A percentile compares a stretch with the other conserved stretches of the same genome.
Evolutionary conservation across 495 filamentous ascomycete species (phyloP).

Genomic region (Trichoderma erinaceum): DNA sequence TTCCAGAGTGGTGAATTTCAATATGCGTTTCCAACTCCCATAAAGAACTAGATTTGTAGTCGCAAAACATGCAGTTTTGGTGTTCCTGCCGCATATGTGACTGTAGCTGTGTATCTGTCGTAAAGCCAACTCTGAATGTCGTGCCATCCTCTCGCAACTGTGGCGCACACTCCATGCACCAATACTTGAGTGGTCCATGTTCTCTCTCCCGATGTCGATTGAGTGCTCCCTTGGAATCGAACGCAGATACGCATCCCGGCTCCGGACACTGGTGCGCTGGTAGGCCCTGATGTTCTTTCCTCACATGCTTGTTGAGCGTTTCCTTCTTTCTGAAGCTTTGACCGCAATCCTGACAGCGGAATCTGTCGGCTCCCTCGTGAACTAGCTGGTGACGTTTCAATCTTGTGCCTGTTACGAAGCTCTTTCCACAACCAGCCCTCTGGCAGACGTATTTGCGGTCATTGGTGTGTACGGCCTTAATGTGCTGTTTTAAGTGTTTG

Average conservation of each 20-base stretch:
- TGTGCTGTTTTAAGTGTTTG: conserved; percentile 76
- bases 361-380: conserved; percentile 63
- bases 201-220: conserved; percentile 62
- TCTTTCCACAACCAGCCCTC: conserved; percentile 66
- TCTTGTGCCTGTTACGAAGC: conserved; percentile 69
- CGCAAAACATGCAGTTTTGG: conserved; percentile 68
- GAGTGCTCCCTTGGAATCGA: conserved; percentile 62
- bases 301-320: conserved; percentile 78
- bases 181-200: conserved; percentile 64
- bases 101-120: conserved; percentile 62
- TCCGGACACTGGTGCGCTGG: conserved; percentile 63
- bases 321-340: conserved; percentile 82
- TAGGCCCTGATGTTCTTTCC: conserved; percentile 59
- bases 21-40: conserved; percentile 61
- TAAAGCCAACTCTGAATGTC: conserved; percentile 50
- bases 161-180: conserved; percentile 59
- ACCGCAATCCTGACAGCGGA: conserved; percentile 68
- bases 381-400: conserved; percentile 61
- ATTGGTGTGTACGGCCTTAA: conserved; percentile 72
- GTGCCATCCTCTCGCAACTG: conserved; percentile 23
- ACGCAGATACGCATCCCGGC: conserved; percentile 62
- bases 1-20: conserved; percentile 60
- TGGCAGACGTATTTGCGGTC: conserved; percentile 66
- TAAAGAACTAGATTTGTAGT: conserved; percentile 52
- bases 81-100: conserved; percentile 65